These are phyloP conservation scores for Alnus rubra DNA, from an alignment of 306 rosid genomes.

Conservation along the genomic window DNA sequence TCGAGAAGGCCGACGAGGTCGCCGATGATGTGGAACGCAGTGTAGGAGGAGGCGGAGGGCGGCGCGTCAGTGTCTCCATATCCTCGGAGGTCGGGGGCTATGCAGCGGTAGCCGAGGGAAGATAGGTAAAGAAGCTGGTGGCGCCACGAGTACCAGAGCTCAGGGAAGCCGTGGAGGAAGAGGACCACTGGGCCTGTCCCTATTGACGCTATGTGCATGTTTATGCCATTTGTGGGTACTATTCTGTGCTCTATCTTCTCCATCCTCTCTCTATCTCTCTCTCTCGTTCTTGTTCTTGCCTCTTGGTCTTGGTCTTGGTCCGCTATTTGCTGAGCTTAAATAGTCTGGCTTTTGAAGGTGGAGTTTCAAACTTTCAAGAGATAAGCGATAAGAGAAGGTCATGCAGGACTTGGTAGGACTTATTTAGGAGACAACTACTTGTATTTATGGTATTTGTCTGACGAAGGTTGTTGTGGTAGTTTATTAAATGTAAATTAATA, in stretches of 20 bases:
- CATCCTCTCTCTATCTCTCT: constrained; percentile 29
- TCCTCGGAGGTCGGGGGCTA: constrained; percentile 82
- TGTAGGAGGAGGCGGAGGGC: constrained; percentile 42
- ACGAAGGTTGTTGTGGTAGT: no score
- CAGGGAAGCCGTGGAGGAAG: constrained; percentile 73
- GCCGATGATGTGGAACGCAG: constrained; percentile 56
- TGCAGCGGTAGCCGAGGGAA: constrained; percentile 61
- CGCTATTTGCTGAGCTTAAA: no score
- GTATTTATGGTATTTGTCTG: no score
- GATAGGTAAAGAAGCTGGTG: constrained; percentile 69
- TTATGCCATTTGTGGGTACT: constrained; percentile 61
- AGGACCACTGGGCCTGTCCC: constrained; percentile 64
- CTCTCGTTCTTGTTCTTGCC: background rate
- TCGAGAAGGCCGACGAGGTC: constrained; percentile 70
- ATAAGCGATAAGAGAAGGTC: no score
- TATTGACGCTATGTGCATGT: constrained; percentile 66
- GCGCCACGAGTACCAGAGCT: constrained; percentile 80
- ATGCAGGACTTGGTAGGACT: no score
- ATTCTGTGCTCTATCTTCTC: constrained; percentile 60
- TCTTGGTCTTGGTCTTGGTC: no score
- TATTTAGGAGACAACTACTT: no score
- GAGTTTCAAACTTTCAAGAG: no score
- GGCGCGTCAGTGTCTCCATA: constrained; percentile 74
- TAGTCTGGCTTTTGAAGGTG: no score
- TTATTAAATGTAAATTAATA: no score